phyloP scores from a whole-genome alignment of 2,329 filamentous ascomycete genomes.

The Cryphonectria nitschkei region DNA sequence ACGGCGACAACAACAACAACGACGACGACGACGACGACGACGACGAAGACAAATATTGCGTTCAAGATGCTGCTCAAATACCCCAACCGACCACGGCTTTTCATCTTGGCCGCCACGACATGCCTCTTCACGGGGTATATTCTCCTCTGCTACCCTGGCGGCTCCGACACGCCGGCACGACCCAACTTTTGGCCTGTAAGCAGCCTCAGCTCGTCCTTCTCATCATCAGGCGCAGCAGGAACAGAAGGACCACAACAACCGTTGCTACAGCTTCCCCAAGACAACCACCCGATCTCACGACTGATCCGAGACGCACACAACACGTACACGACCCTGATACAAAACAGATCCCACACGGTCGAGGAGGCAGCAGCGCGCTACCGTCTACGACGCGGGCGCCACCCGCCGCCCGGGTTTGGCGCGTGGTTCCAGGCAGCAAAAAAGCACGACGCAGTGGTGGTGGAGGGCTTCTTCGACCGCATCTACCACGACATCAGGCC shows the following conservation, averaged over 20 bases:
- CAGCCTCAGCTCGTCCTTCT: neutral
- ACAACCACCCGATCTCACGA: constrained; percentile 48
- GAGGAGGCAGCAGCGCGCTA: constrained; percentile 50
- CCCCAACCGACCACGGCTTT: neutral
- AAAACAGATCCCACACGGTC: constrained; percentile 47
- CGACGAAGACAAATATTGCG: neutral
- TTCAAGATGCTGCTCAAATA: constrained; percentile 5
- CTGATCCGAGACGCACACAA: constrained; percentile 46
- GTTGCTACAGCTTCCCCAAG: neutral
- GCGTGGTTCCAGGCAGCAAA: constrained; percentile 51
- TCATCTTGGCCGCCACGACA: neutral
- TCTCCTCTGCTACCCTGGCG: neutral
- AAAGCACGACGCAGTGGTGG: constrained; percentile 46
- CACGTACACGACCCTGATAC: constrained; percentile 43
- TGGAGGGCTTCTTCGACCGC: constrained; percentile 56
- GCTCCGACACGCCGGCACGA: neutral
- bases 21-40: neutral
- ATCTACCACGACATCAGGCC: constrained; percentile 56
- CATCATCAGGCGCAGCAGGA: neutral
- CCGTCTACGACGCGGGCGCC: constrained; percentile 49
- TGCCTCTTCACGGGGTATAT: constrained; percentile 1
- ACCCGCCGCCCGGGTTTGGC: constrained; percentile 54
- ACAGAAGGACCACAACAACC: neutral
- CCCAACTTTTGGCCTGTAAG: neutral
- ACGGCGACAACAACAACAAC: neutral